Base-by-base conservation (phyloP, 2,329 filamentous ascomycete species). In the Pseudogymnoascus sp. region DNA sequence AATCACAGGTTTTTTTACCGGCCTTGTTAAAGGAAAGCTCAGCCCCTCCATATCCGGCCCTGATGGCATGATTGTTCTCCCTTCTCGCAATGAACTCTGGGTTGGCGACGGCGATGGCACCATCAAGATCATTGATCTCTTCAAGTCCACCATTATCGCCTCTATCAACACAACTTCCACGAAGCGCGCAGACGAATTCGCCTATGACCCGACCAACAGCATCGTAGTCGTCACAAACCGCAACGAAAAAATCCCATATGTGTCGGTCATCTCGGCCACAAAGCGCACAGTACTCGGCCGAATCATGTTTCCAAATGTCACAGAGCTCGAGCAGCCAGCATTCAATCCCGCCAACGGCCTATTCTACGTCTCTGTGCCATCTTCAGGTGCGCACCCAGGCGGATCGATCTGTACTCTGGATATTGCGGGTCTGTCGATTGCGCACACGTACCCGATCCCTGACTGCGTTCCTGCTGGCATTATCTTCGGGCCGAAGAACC, bases 71-170 rank as follows among this genome's bases (percentile, higher is more conserved):
- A n/a, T 66, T 29, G 40, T 47, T 11, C 18, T 66, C 37, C 63
- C 65, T 14, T 40, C 45, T 18, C 42, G 60, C 8, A 65, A 65
- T 31, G 65, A 66, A 37, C 47, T 65, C 7, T 66, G 61, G n/a
- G 65, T 66, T 16, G 65, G 63, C 4, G 65, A 66, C 21, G 65
- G 63, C 7, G 37, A 64, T 26, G 64, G 65, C 8, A 65, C 36
- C 29, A 60, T 66, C 18, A 62, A 65, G 40, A 23, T 65, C 12
- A 39, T 66, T 34, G 39, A 63, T 29, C 36, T 66, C n/a, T 31
- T 10, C 26, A 61, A 26, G 5, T 37, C 57, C 18, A 42, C 63
- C 39, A 61, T 66, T n/a, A 39, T 61, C 21, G 42, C 31, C 34
- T 60, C 31, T 12, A 64, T 64, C 5, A 18, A 7, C 21, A 62